phyloP scores from a whole-genome alignment of 129 eudicot species.

The Mikania micrantha region DNA sequence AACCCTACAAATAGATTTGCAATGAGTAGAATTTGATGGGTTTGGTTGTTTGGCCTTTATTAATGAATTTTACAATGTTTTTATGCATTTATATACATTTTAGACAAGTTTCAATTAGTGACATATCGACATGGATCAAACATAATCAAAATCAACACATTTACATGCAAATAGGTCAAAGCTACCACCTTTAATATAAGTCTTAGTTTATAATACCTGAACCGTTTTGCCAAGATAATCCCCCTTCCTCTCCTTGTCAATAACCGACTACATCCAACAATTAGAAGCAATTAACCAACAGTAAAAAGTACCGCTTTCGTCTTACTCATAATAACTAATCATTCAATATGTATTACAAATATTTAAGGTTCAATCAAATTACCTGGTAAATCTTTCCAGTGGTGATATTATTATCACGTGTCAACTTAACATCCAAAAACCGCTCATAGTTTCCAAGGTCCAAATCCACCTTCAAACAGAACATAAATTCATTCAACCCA shows the following conservation, averaged over 20 bases:
- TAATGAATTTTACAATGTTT: too few relatives aligned
- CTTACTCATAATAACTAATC: not conserved
- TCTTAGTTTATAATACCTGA: conserved; percentile 16
- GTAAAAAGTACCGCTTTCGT: not conserved
- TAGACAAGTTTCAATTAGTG: not conserved
- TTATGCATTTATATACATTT: not conserved
- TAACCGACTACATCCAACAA: conserved; percentile 54
- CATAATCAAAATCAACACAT: not conserved
- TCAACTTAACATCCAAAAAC: conserved; percentile 77
- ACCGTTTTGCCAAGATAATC: conserved; percentile 95
- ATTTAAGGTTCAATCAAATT: not conserved
- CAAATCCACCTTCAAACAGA: conserved; percentile 79
- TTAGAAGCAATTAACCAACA: not conserved
- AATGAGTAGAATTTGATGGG: too few relatives aligned
- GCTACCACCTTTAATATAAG: not conserved
- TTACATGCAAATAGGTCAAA: not conserved
- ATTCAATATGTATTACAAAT: not conserved
- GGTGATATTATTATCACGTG: conserved; percentile 87
- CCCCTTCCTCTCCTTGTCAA: conserved; percentile 92
- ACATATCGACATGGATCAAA: not conserved
- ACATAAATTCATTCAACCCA: not conserved
- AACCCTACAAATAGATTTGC: too few relatives aligned
- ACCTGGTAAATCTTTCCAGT: conserved; percentile 96
- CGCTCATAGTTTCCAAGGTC: conserved; percentile 99
- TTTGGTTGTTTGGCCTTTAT: too few relatives aligned